Conservation (phyloP, 192 early-diverging fungal genomes). For the Mortierella claussenii region DNA sequence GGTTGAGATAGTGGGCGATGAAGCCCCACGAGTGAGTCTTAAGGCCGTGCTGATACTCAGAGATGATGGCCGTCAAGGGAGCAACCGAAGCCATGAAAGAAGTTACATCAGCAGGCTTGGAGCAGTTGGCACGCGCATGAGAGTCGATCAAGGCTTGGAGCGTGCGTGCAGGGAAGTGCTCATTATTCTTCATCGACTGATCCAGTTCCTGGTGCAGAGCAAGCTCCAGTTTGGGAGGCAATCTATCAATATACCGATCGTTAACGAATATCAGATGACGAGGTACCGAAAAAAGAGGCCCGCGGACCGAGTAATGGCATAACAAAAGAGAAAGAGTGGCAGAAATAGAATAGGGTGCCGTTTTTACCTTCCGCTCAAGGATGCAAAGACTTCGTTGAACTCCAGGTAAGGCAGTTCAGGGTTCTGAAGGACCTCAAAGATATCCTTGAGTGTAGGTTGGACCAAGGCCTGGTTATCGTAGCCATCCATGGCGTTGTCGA, state of each 20-base stretch:
- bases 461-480: constrained; percentile 86
- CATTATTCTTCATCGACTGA: constrained; percentile 47
- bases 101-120: constrained; percentile 71
- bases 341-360: too few species aligned
- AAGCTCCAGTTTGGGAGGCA: constrained; percentile 75
- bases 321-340: too few species aligned
- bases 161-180: constrained; percentile 77
- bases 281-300: too few species aligned
- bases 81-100: constrained; percentile 69
- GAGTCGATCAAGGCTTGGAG: constrained; percentile 72
- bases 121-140: constrained; percentile 56
- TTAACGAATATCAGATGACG: too few species aligned
- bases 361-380: constrained; percentile 74
- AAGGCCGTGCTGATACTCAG: constrained; percentile 78
- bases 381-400: constrained; percentile 80
- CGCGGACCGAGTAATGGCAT: too few species aligned
- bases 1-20: constrained; percentile 81
- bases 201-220: constrained; percentile 64
- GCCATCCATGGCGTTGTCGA: constrained; percentile 86
- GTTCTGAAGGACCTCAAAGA: constrained; percentile 78
- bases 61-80: constrained; percentile 75
- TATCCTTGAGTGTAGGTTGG: constrained; percentile 73
- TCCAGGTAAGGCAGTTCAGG: constrained; percentile 89
- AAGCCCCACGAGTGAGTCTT: constrained; percentile 78
- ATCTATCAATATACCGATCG: too few species aligned